Percentiles rank a stretch among this genome's conserved stretches.
These are phyloP conservation scores for Calonectria henricotiae DNA, from an alignment of 2,329 filamentous ascomycete species.

Conservation along the genomic window DNA sequence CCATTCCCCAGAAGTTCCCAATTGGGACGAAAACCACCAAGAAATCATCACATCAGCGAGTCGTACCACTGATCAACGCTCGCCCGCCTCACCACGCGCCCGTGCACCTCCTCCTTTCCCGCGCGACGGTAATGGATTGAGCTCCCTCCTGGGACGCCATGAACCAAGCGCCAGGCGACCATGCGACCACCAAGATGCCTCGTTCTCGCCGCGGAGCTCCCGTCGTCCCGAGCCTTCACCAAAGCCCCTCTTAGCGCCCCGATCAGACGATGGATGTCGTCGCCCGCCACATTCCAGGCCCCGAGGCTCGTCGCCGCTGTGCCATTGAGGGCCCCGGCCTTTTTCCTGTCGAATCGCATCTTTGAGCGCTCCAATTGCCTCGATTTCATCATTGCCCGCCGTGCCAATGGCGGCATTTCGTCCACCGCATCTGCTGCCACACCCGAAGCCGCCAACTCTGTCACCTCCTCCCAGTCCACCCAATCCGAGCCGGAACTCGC, in stretches of 20 bases:
- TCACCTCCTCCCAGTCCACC: slow-evolving; percentile 45
- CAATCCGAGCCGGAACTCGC: slow-evolving; percentile 49
- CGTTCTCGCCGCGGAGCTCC: slow-evolving; percentile 53
- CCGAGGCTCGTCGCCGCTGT: slow-evolving; percentile 46
- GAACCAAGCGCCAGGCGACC: slow-evolving; percentile 53
- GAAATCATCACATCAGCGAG: slow-evolving; percentile 42
- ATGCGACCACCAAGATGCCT: slow-evolving; percentile 57
- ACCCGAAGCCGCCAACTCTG: slow-evolving; percentile 38
- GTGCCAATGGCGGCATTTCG: slow-evolving; percentile 52
- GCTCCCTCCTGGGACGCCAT: slow-evolving; percentile 50
- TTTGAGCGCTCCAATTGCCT: slow-evolving; percentile 60
- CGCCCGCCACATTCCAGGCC: slow-evolving; percentile 49
- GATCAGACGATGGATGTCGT: slow-evolving; percentile 54
- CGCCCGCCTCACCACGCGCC: slow-evolving; percentile 28
- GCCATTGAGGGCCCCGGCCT: slow-evolving; percentile 46
- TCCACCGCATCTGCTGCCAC: slow-evolving; percentile 49
- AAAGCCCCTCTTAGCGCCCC: slow-evolving; percentile 42
- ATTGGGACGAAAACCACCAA: slow-evolving; percentile 45
- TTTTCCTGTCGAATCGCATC: slow-evolving; percentile 59
- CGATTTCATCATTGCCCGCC: slow-evolving; percentile 55
- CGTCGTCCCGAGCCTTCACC: slow-evolving; percentile 43
- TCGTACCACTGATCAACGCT: slow-evolving; percentile 48
- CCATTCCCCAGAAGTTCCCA: slow-evolving; percentile 45
- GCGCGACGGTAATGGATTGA: slow-evolving; percentile 51
- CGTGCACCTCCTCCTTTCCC: slow-evolving; percentile 26